phyloP scores from a whole-genome alignment of 108 stramenopile genomes.

The Conticribra weissflogii region DNA sequence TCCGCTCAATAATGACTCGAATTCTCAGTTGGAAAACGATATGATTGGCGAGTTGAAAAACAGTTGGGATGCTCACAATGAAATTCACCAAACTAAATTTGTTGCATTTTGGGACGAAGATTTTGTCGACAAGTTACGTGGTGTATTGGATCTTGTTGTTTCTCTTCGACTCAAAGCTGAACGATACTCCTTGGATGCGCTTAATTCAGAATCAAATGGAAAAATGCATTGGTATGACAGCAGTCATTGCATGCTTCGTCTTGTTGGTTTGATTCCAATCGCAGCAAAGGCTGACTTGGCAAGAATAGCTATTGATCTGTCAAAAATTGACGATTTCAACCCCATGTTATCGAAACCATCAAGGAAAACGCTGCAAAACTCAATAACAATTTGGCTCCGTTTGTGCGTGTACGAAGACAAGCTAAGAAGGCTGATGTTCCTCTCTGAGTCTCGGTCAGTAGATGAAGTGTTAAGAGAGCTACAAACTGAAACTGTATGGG shows the following conservation, averaged over 20 bases:
- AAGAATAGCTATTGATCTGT: constrained; percentile 14
- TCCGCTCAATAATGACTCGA: constrained; percentile 7
- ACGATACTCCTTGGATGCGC: constrained; percentile 12
- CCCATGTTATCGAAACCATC: constrained; percentile 24
- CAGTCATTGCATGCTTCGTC: constrained; percentile 25
- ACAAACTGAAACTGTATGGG: constrained; percentile 30
- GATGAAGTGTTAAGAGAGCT: constrained; percentile 30
- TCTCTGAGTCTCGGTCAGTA: not conserved
- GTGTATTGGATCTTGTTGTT: not conserved
- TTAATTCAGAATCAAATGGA: constrained; percentile 4
- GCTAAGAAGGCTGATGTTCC: constrained; percentile 18
- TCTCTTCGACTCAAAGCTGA: constrained; percentile 6
- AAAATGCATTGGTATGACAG: constrained; percentile 18
- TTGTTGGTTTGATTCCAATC: constrained; percentile 24
- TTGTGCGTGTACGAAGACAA: constrained; percentile 61
- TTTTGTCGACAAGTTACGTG: not conserved
- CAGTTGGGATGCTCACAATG: constrained; percentile 28
- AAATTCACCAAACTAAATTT: not conserved
- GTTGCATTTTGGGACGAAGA: not conserved
- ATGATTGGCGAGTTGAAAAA: constrained; percentile 30
- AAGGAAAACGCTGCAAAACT: not conserved
- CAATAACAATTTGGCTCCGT: constrained; percentile 38
- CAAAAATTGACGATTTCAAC: constrained; percentile 15
- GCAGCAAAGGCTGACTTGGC: constrained; percentile 25
- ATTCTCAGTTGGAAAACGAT: constrained; percentile 21